Evolutionary conservation across 495 filamentous ascomycete species (phyloP).

Genomic region (Daldinia decipiens): DNA sequence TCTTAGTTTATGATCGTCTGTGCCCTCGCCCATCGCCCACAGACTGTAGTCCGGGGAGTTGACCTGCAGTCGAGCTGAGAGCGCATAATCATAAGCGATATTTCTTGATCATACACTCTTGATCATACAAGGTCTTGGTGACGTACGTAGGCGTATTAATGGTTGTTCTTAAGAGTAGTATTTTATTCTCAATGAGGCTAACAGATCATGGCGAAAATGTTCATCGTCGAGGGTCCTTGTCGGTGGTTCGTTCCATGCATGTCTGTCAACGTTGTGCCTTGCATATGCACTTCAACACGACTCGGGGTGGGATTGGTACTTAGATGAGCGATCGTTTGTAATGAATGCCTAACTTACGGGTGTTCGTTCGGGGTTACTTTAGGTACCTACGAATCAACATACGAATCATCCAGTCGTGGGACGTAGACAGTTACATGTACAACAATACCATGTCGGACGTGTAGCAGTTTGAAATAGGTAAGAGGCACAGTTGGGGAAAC

Average conservation of each 20-base stretch:
- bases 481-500: conserved; percentile 22
- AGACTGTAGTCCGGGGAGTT: conserved; percentile 30
- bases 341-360: conserved; percentile 16
- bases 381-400: conserved; percentile 9
- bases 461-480: conserved; percentile 23
- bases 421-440: neutral
- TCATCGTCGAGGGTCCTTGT: conserved; percentile 19
- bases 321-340: conserved; percentile 19
- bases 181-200: conserved; percentile 35
- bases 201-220: conserved; percentile 30
- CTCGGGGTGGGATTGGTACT: conserved; percentile 33
- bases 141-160: conserved; percentile 18
- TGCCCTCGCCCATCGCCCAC: conserved; percentile 25
- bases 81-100: conserved; percentile 7
- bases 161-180: conserved; percentile 30
- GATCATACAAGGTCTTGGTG: neutral
- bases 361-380: conserved; percentile 12
- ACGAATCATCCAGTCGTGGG: conserved; percentile 16
- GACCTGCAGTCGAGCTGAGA: conserved; percentile 5
- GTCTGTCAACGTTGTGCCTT: conserved; percentile 37
- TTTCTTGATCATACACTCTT: neutral
- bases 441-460: conserved; percentile 6
- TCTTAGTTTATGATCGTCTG: conserved; percentile 27
- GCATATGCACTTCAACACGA: conserved; percentile 39
- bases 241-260: conserved; percentile 39